Base-by-base conservation (phyloP, 2,329 filamentous ascomycete species). In the Sordariomycetes sp. region DNA sequence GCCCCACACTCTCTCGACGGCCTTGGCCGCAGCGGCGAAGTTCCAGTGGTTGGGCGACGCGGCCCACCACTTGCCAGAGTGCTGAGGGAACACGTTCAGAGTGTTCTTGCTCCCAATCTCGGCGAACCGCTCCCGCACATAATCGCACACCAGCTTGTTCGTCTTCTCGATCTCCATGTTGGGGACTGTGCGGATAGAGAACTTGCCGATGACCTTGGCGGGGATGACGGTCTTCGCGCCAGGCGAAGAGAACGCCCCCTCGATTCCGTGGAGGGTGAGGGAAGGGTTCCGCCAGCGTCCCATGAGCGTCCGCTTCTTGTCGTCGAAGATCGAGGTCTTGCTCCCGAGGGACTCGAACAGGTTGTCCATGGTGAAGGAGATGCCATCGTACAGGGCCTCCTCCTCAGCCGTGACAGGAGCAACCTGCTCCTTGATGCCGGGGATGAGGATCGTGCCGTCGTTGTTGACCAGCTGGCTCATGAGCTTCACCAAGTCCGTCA, bases 151-250 rank as follows among this genome's bases (percentile, higher is more conserved):
- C 52, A 87, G 80, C 69, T 85, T 81, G 75, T 96, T 95, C 67
- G 96, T 95, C 69, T 87, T 84, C 59, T 90, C 86, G 65, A 90
- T 90, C 71, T 97, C 89, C 94, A 99, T 99, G 76, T 99, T 85
- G 57, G 94, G 94, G 24, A 99, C 94, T 40, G 92, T 97, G 65
- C 94, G 87, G 75, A 99, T 97, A 55, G 90, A 96, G 79, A 99
- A 99, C 78, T 99, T 99, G 75, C 94, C 94, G 67, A 87, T 89
- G 59, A 99, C 94, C 79, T 97, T 97, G 68, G 94, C 93, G 3
- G 94, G 94, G 66, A 99, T 99, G 67, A 99, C 94, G 1, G 94
- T 99, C 83, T 99, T 99, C 59, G 92, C 94, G 53, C 94, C 94
- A 6, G 92, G 88, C 1, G 89, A 87, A 52, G 89, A 93, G 78